Conservation (phyloP, 306 rosid genomes). For the Fagus sylvatica region DNA sequence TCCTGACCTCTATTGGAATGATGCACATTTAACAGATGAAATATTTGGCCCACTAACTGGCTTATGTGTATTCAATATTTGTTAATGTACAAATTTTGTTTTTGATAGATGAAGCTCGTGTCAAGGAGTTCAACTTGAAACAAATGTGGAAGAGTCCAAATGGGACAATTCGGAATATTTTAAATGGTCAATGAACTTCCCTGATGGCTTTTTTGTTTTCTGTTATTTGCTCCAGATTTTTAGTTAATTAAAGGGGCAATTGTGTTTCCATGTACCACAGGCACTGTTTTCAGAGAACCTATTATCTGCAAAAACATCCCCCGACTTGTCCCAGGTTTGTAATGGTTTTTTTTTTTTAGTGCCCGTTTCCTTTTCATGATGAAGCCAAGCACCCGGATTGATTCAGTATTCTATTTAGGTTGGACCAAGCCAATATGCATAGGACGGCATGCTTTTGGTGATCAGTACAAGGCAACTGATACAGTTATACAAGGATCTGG, state of each 20-base stretch:
- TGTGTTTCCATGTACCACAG: conserved; percentile 38
- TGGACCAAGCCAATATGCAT: conserved; percentile 87
- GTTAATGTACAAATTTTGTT: conserved; percentile 24
- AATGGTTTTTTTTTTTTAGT: not conserved
- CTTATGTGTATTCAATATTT: conserved; percentile 16
- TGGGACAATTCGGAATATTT: conserved; percentile 95
- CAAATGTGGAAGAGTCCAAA: conserved; percentile 99
- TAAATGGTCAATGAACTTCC: conserved; percentile 63
- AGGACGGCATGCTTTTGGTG: conserved; percentile 70
- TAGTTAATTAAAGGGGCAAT: not conserved
- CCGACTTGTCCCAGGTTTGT: conserved; percentile 92
- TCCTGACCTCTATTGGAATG: not conserved
- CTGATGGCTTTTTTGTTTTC: conserved; percentile 15
- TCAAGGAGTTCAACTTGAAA: conserved; percentile 83
- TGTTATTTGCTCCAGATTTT: conserved; percentile 3
- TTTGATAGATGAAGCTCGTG: conserved; percentile 87
- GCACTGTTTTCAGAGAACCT: conserved; percentile 98
- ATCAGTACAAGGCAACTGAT: conserved; percentile 61
- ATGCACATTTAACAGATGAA: not conserved
- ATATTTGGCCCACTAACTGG: not conserved
- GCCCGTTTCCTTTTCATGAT: not conserved
- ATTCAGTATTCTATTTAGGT: conserved; percentile 38
- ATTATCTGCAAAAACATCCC: conserved; percentile 92
- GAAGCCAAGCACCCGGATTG: conserved; percentile 33
- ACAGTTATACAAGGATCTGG: conserved; percentile 63